Base-by-base conservation (phyloP, 345 rosid genomes). In the Eucalyptus virginea region DNA sequence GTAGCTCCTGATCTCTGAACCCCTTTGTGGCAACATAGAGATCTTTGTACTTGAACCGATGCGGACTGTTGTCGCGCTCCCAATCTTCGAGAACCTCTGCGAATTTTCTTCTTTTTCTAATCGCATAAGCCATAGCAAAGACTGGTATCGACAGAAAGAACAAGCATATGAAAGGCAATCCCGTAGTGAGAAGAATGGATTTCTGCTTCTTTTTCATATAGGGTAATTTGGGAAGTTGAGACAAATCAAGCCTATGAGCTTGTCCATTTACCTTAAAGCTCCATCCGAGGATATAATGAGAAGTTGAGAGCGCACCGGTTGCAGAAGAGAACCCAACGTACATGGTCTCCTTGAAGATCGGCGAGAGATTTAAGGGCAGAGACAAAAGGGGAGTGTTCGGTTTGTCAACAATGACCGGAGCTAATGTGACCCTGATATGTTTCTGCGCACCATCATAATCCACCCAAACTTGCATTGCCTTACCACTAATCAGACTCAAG, bases 1-100 rank as follows among this genome's bases (percentile, higher is more conserved):
- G 60, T 32, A 94, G 65, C 77, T 92, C 97, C 67, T 89, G 94
- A 21, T 95, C 96, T 81, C 88, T 94, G n/a, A 96, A 96, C 7
- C 97, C 98, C 91, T 93, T 94, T 1, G 99, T 95, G 7, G 98
- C 96, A 18, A 80, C 62, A 23, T 95, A 95, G 24, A 96, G 91
- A 87, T 96, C 96, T 86, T 93, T 96, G 94, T 88, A 96, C 56
- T 92, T 90, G 89, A 93, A 96, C 88, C 98, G 89, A 10, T 95
- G 95, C 42, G 96, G 94, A 23, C 96, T 37, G 23, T 87, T 91
- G 44, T 94, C 95, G 8, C 86, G 90, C 81, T 96, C 62, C 62
- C 62, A 56, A 56, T 56, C 62, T 56, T 56, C 62, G 13, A 56
- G 14, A 56, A 56, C 62, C 30, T 56, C 62, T 56, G 62, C 62